phyloP scores from a whole-genome alignment of 106 monocot species.

The Gastrodia elata region DNA sequence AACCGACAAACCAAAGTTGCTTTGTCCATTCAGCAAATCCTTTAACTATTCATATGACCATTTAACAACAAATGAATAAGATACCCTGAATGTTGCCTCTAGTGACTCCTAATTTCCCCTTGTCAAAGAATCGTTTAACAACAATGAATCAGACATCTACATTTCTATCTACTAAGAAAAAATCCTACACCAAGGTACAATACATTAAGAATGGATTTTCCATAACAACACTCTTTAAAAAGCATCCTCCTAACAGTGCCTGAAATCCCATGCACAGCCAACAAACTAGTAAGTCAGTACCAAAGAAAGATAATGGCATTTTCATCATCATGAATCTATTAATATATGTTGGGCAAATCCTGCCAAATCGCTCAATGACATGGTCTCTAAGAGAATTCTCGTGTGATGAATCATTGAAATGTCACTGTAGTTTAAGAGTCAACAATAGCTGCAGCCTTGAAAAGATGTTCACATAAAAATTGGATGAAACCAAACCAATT shows the following conservation, averaged over 20 bases:
- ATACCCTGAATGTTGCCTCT: background rate
- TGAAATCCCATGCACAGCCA: background rate
- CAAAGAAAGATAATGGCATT: background rate
- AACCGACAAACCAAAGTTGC: background rate
- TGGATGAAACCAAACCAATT: background rate
- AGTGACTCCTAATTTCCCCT: background rate
- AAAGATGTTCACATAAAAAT: background rate
- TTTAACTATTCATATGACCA: background rate
- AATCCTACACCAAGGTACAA: background rate
- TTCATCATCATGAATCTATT: background rate
- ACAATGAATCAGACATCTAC: background rate
- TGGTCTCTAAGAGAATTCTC: background rate
- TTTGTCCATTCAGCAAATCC: background rate
- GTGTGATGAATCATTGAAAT: background rate
- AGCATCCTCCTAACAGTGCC: background rate
- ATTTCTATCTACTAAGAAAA: background rate
- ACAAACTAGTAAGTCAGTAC: background rate
- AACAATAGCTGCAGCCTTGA: background rate
- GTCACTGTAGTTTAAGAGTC: background rate
- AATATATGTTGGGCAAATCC: background rate
- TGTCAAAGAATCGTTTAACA: background rate
- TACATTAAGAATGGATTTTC: background rate
- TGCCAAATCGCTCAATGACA: background rate
- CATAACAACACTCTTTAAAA: background rate
- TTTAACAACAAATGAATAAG: background rate